Conservation (phyloP, 2,329 filamentous ascomycete species). For the Alternaria brassicae region DNA sequence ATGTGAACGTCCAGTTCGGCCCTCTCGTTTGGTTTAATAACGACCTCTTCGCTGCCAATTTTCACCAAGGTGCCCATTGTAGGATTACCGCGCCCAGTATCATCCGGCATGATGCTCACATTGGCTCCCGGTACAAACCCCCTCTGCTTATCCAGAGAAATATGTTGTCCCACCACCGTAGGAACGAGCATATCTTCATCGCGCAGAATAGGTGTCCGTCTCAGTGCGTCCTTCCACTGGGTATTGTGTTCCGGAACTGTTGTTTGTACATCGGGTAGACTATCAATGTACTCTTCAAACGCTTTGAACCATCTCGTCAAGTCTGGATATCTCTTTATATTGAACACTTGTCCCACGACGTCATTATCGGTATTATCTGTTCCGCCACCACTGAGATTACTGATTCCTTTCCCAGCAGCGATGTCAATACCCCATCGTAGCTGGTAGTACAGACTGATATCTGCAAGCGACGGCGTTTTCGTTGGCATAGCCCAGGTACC, state of each 20-base stretch:
- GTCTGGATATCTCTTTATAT: constrained; percentile 47
- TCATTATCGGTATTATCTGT: constrained; percentile 30
- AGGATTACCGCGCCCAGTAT: constrained; percentile 51
- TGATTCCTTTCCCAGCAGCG: constrained; percentile 42
- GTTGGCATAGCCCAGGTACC: constrained; percentile 49
- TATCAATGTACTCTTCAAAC: constrained; percentile 43
- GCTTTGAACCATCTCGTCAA: constrained; percentile 48
- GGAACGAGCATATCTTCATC: constrained; percentile 40
- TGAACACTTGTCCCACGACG: constrained; percentile 44
- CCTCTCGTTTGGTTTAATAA: constrained; percentile 43
- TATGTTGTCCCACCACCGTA: constrained; percentile 35
- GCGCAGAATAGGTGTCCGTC: background rate
- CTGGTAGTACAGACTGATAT: constrained; percentile 51
- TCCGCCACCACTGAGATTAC: constrained; percentile 48
- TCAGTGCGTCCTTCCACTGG: constrained; percentile 18
- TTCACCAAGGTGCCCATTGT: constrained; percentile 47
- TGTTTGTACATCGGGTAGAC: constrained; percentile 37
- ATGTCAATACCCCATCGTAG: constrained; percentile 52
- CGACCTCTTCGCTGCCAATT: constrained; percentile 52
- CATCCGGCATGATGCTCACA: constrained; percentile 50
- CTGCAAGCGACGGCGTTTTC: constrained; percentile 43
- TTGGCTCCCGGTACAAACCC: constrained; percentile 40
- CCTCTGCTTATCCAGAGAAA: constrained; percentile 36
- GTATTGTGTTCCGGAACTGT: constrained; percentile 14
- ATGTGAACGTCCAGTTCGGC: constrained; percentile 46